Percentiles rank a stretch among this genome's conserved stretches.
Conservation (phyloP, 2,329 filamentous ascomycete species). For the Botryotinia narcissicola region DNA sequence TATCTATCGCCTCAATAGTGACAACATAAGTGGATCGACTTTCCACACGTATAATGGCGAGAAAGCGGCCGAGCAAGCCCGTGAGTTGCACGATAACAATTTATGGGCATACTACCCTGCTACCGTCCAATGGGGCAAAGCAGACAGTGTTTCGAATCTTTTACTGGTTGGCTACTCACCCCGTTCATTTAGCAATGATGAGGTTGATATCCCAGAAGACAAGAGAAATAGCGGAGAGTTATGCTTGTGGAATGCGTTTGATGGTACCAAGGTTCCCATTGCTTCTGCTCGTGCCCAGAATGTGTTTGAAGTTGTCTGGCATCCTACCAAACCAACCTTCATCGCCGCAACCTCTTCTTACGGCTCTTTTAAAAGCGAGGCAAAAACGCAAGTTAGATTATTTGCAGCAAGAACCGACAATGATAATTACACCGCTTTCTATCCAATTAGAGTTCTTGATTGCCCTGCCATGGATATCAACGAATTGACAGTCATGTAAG, state of each 20-base stretch:
- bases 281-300: constrained; percentile 54
- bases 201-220: constrained; percentile 56
- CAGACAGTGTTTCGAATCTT: constrained; percentile 47
- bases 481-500: constrained; percentile 54
- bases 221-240: constrained; percentile 58
- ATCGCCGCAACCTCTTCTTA: constrained; percentile 56
- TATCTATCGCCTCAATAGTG: constrained; percentile 49
- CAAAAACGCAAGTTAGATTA: constrained; percentile 56
- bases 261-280: constrained; percentile 45
- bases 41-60: constrained; percentile 36
- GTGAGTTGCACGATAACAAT: constrained; percentile 27
- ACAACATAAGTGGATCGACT: constrained; percentile 38
- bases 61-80: constrained; percentile 29
- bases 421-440: constrained; percentile 42
- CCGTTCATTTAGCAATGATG: constrained; percentile 51
- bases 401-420: constrained; percentile 42
- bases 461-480: constrained; percentile 61
- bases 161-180: constrained; percentile 63
- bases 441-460: constrained; percentile 54
- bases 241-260: constrained; percentile 55
- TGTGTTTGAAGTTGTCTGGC: constrained; percentile 64
- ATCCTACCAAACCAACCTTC: constrained; percentile 54
- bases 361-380: constrained; percentile 45
- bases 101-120: constrained; percentile 64
- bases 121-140: constrained; percentile 60